Conservation (phyloP, 2,329 filamentous ascomycete species). For the Phialocephala sp. region DNA sequence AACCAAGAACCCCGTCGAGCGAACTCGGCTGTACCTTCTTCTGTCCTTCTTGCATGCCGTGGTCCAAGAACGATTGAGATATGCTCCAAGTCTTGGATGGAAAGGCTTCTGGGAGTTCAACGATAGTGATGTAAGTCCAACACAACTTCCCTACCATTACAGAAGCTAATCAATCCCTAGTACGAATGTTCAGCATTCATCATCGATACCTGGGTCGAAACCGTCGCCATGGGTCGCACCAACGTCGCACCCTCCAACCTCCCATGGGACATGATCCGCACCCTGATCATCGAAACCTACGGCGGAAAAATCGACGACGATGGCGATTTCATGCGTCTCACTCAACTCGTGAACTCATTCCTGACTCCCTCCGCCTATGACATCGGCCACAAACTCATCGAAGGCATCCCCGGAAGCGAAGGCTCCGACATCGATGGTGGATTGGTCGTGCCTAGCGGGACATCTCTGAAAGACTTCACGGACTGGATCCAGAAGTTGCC, state of each 20-base stretch:
- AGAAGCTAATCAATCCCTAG: conserved; percentile 53
- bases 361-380: conserved; percentile 91
- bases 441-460: conserved; percentile 79
- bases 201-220: conserved; percentile 92
- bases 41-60: conserved; percentile 96
- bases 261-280: conserved; percentile 95
- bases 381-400: conserved; percentile 86
- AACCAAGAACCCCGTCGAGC: conserved; percentile 85
- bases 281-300: conserved; percentile 91
- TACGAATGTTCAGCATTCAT: conserved; percentile 98
- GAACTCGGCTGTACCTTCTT: conserved; percentile 85
- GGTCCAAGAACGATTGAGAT: conserved; percentile 90
- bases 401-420: conserved; percentile 53
- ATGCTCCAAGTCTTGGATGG: conserved; percentile 93
- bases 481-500: conserved; percentile 90
- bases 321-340: conserved; percentile 77
- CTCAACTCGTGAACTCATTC: conserved; percentile 74
- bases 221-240: conserved; percentile 79
- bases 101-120: conserved; percentile 99
- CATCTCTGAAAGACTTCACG: conserved; percentile 83
- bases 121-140: conserved; percentile 86
- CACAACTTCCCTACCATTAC: conserved; percentile 55
- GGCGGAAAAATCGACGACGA: conserved; percentile 97
- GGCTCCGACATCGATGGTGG: conserved; percentile 56
- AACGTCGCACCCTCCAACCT: conserved; percentile 94